Base-by-base conservation (phyloP, 495 filamentous ascomycete species). In the Xylaria intraflava region DNA sequence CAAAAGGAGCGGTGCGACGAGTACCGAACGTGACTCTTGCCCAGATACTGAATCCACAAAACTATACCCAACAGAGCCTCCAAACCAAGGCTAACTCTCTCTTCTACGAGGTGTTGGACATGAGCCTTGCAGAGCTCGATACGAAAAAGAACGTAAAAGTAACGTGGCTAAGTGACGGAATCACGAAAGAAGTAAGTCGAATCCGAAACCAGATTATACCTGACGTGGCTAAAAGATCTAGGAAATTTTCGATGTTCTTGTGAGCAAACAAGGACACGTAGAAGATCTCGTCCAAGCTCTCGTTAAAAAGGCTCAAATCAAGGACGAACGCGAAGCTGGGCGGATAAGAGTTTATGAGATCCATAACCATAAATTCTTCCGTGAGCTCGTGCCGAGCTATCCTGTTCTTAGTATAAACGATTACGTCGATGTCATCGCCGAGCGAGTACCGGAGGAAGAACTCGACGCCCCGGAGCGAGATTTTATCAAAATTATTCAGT, bases 101-200 rank as follows among this genome's bases (percentile, higher is more conserved):
- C 26, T 96, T 82, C 66, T 97, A 89, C 57, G 93, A 99, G 67
- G 78, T 96, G 14, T 72, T 99, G 26, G 93, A 99, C 42, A 90
- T 95, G 72, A 95, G 88, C 54, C 72, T 99, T 43, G 89, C 86
- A 45, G 94, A 99, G 65, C 77, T 90, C 31, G 94, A 99, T 59
- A 91, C 85, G 26, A 91, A 93, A 72, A 96, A 91, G 68, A 78
- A 67, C 50, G 68, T 96, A 56, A 90, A 87, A 64, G 70, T 99
- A 36, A 86, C 78, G 6, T 89, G 85, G 81, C 75, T 99, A 35
- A 85, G 83, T 22, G 94, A 99, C 52, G 93, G 94, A 22, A 86
- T 96, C 55, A 77, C 80, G 5, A 97, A 96, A 74, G 89, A 95
- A 72, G 87, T 89, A 71, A 68, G 77, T 71, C 30, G 11, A 12